Conservation (phyloP, 2,329 filamentous ascomycete species). For the Clathrospora elynae region DNA sequence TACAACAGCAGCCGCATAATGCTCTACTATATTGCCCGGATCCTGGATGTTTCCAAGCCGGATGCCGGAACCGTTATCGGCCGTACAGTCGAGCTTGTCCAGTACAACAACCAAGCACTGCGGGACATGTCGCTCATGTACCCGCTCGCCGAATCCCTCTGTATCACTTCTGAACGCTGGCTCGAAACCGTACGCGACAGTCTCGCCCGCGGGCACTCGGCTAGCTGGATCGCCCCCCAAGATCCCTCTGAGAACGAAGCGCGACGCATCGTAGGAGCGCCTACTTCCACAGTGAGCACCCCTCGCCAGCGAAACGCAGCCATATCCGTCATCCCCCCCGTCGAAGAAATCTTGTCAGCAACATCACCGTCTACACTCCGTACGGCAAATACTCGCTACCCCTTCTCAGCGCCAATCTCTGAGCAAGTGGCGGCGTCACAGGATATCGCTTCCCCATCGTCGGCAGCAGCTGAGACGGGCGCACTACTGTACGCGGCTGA, state of each 20-base stretch:
- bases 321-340: conserved; percentile 22
- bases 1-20: conserved; percentile 45
- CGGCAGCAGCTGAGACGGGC: conserved; percentile 18
- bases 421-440: conserved; percentile 8
- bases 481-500: conserved; percentile 17
- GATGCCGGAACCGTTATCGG: conserved; percentile 33
- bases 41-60: conserved; percentile 34
- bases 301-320: conserved; percentile 11
- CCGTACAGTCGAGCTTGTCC: conserved; percentile 37
- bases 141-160: conserved; percentile 39
- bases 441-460: background rate
- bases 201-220: conserved; percentile 33
- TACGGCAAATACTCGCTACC: conserved; percentile 14
- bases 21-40: conserved; percentile 41
- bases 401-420: conserved; percentile 14
- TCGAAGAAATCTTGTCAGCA: conserved; percentile 16
- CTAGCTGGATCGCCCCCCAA: conserved; percentile 38
- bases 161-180: conserved; percentile 40
- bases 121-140: conserved; percentile 41
- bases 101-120: conserved; percentile 40
- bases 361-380: conserved; percentile 18
- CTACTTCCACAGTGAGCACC: conserved; percentile 19
- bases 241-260: conserved; percentile 36
- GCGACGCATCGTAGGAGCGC: conserved; percentile 29
- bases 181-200: conserved; percentile 39